phyloP scores from a whole-genome alignment of 768 basidiomycete genomes.

The Rhodotorula paludigena region DNA sequence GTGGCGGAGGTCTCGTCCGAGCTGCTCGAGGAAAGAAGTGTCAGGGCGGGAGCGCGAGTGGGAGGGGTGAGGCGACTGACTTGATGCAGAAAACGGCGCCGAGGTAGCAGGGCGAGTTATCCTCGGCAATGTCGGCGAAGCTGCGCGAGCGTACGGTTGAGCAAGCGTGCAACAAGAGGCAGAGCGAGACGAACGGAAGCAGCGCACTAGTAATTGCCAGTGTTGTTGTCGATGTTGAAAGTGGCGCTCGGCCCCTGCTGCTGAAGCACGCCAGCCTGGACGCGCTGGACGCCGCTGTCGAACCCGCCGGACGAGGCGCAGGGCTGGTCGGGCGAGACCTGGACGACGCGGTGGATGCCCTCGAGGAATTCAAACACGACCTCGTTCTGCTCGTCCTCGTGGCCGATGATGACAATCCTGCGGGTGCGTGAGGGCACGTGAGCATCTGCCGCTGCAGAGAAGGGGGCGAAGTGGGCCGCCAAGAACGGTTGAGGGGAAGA shows the following conservation, averaged over 20 bases:
- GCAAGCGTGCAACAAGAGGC: no score
- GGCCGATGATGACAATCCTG: neutral
- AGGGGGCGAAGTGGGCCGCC: no score
- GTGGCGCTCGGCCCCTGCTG: conserved; percentile 6
- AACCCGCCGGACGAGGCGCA: conserved; percentile 13
- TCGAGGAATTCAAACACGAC: conserved; percentile 13
- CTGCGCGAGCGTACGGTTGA: no score
- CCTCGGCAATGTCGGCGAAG: conserved; percentile 16
- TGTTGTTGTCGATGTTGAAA: conserved; percentile 21
- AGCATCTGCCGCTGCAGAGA: no score
- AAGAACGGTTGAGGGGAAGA: no score
- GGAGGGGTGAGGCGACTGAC: neutral
- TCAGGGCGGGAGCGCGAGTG: neutral
- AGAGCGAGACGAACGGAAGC: no score
- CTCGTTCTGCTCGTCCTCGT: neutral
- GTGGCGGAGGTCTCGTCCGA: conserved; percentile 12
- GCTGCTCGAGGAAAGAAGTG: neutral
- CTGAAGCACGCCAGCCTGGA: conserved; percentile 1
- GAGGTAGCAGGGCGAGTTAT: conserved; percentile 21
- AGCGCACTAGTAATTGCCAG: conserved; percentile 6
- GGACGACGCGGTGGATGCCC: conserved; percentile 25
- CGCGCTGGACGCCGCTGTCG: conserved; percentile 11
- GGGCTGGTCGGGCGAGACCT: conserved; percentile 6
- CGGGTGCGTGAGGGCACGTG: neutral
- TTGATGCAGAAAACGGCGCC: conserved; percentile 34